These are phyloP conservation scores for Fusarium sp. DNA, from an alignment of 2,329 filamentous ascomycete genomes.

Conservation along the genomic window DNA sequence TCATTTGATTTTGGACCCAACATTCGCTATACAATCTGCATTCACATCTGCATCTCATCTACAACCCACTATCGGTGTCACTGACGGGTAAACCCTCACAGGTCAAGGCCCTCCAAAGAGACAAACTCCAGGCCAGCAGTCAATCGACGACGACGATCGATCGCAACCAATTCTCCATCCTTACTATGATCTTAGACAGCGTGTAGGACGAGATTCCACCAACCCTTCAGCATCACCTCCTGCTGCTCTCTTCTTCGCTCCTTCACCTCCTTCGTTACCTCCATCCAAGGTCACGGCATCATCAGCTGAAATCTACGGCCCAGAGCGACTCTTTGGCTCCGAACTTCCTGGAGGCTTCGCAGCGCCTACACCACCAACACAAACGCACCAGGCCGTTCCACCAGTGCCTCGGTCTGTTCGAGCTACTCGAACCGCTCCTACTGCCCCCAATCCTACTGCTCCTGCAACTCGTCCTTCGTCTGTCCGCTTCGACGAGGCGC, in stretches of 20 bases:
- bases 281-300: slow-evolving; percentile 45
- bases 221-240: slow-evolving; percentile 49
- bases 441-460: slow-evolving; percentile 11
- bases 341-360: slow-evolving; percentile 41
- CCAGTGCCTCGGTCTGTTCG: slow-evolving; percentile 6
- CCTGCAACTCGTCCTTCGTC: slow-evolving; percentile 12
- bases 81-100: slow-evolving; percentile 35
- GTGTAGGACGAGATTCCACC: slow-evolving; percentile 34
- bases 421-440: not conserved
- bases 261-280: slow-evolving; percentile 54
- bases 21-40: slow-evolving; percentile 2
- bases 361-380: slow-evolving; percentile 34
- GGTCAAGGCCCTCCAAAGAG: slow-evolving; percentile 43
- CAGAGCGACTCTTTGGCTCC: slow-evolving; percentile 54
- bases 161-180: slow-evolving; percentile 44
- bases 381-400: slow-evolving; percentile 26
- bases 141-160: slow-evolving; percentile 42
- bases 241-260: slow-evolving; percentile 50
- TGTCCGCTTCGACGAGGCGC: slow-evolving; percentile 55
- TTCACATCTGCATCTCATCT: slow-evolving; percentile 10
- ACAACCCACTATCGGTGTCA: slow-evolving; percentile 28
- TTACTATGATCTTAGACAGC: slow-evolving; percentile 44
- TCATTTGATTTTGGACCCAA: not conserved
- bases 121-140: slow-evolving; percentile 32
- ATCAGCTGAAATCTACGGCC: slow-evolving; percentile 57